A percentile compares a stretch with the other conserved stretches of the same genome.
Conservation (phyloP, 345 rosid genomes). For the Gossypium longicalyx region DNA sequence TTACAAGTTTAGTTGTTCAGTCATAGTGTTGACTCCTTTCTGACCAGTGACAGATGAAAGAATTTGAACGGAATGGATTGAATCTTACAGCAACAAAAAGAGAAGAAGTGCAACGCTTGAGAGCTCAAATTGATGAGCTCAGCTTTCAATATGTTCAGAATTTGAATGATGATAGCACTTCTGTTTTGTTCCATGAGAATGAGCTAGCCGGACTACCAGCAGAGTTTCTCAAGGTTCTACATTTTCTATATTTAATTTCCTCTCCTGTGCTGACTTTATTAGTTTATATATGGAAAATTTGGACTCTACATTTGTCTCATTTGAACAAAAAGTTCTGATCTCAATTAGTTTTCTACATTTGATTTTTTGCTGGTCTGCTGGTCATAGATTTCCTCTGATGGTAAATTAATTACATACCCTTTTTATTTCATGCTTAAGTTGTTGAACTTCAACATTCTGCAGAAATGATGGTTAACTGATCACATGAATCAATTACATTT, state of each 20-base stretch:
- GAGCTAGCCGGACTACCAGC: slow-evolving; percentile 77
- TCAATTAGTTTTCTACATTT: not conserved
- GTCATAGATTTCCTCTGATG: not conserved
- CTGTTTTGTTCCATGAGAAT: slow-evolving; percentile 25
- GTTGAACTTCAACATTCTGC: too few relatives aligned
- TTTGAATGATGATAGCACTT: slow-evolving; percentile 24
- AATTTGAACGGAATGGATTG: slow-evolving; percentile 83
- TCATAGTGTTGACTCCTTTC: slow-evolving; percentile 39
- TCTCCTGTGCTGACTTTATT: not conserved
- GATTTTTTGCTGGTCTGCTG: not conserved
- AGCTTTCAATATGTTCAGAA: slow-evolving; percentile 64
- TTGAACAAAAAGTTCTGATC: not conserved
- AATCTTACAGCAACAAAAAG: slow-evolving; percentile 75
- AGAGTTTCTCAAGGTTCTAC: slow-evolving; percentile 65
- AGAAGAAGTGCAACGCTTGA: slow-evolving; percentile 74
- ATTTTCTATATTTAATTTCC: slow-evolving; percentile 11
- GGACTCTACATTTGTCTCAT: not conserved
- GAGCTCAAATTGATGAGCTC: slow-evolving; percentile 63
- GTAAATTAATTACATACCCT: not conserved
- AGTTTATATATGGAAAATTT: not conserved
- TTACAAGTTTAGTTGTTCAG: slow-evolving; percentile 16
- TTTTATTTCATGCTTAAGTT: not conserved
- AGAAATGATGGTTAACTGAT: too few relatives aligned
- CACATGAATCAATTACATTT: not conserved
- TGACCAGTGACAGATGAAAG: slow-evolving; percentile 92